Evolutionary conservation across 768 basidiomycete genomes (phyloP), one percentile per base, ranked within the genome.

Genomic region (Cyclocybe cylindracea): DNA sequence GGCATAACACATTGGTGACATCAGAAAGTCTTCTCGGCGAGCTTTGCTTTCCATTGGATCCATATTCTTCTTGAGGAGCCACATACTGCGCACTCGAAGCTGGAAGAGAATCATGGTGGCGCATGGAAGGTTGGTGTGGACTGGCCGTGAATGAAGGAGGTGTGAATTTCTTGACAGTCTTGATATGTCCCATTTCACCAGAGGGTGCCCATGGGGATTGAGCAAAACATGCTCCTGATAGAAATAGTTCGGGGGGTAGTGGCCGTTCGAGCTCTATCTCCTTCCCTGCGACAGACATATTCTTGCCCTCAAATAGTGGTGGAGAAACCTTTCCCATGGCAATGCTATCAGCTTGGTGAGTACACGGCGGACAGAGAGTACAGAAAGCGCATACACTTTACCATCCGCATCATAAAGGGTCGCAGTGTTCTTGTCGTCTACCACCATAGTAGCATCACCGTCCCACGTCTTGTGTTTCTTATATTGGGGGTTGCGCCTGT

Each of bases 401-500:
- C 87, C 86, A 46, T 90, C 86, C 7, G 72, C 64, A 58, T 87
- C 83, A 52, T 82, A 82, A 24, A 90, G 66, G 3, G 70, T 78
- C 43, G 78, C 79, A 60, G 71, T 79, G 7, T 51, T 54, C 5
- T 58, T 65, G 7, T 66, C 69, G 51, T 61, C 76, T 13, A 83
- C 71, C 8, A 82, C 80, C 4, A 90, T 74, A n/a, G 87, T 76
- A 35, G 78, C 86, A 60, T 87, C 90, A 35, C 89, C 91, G 46
- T 94, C 91, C 93, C 93, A 95, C 0, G 88, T 92, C 66, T 93
- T 92, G 61, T 94, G 86, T 68, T 94, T 94, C 71, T 83, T 89
- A 36, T 76, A 73, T 66, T 91, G 88, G 39, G 78, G 85, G 40
- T 72, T 78, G 52, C 88, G 72, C 88, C 87, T 89, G 34, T 11